phyloP scores from a whole-genome alignment of 345 rosid genomes.

The Gossypium turneri region DNA sequence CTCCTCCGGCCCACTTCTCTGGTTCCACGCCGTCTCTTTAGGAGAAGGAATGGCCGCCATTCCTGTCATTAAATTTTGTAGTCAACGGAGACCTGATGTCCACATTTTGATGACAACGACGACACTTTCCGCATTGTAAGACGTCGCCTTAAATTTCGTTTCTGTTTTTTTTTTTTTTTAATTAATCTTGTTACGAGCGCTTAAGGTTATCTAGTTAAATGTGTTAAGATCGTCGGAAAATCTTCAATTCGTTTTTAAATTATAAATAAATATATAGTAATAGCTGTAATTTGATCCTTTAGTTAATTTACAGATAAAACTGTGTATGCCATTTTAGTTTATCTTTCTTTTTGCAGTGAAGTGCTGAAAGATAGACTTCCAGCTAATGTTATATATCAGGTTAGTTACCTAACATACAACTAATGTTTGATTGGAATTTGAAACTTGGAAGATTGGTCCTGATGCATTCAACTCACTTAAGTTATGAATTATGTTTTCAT shows the following conservation, averaged over 20 bases:
- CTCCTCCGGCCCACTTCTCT: constrained; percentile 61
- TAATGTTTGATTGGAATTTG: neutral
- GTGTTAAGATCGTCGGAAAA: neutral
- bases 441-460: neutral
- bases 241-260: neutral
- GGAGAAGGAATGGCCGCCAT: constrained; percentile 97
- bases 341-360: constrained; percentile 48
- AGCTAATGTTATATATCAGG: constrained; percentile 64
- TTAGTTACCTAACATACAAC: constrained; percentile 18
- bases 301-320: neutral
- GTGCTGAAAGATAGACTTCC: constrained; percentile 72
- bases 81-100: constrained; percentile 47
- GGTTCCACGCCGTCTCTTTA: constrained; percentile 95
- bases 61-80: constrained; percentile 65
- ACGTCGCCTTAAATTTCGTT: neutral
- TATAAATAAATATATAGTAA: neutral
- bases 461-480: neutral
- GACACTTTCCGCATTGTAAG: constrained; percentile 70
- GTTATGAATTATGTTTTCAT: neutral
- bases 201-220: no score
- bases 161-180: neutral
- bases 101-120: constrained; percentile 76
- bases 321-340: neutral
- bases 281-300: neutral
- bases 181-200: neutral